Evolutionary conservation across 2,329 filamentous ascomycete genomes (phyloP).

Genomic region (Neopestalotiopsis sp.): DNA sequence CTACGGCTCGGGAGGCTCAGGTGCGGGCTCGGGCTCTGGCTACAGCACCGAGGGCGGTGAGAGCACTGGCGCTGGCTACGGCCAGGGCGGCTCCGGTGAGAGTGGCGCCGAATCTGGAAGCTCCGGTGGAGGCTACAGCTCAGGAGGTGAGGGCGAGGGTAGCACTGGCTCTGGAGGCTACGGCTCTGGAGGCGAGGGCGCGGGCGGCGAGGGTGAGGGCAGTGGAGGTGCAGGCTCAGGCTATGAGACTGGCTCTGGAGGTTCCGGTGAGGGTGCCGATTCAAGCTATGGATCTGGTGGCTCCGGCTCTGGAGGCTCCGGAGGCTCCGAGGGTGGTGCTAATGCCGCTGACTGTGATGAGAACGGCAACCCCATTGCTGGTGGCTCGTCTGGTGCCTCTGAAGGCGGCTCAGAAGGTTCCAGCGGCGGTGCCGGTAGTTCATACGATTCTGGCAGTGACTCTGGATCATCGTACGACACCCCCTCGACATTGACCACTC

Average conservation of each 20-base stretch:
- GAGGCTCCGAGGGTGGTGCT: background rate
- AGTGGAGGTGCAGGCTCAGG: background rate
- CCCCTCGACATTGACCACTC: conserved; percentile 5
- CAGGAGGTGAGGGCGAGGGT: too few relatives aligned
- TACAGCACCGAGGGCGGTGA: background rate
- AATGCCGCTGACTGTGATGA: background rate
- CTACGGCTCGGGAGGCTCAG: background rate
- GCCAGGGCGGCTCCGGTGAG: background rate
- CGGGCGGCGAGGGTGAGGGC: too few relatives aligned
- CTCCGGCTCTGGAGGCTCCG: background rate
- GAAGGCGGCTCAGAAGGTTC: background rate
- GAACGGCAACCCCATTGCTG: background rate
- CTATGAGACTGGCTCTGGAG: background rate
- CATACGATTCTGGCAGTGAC: background rate
- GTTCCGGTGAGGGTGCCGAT: background rate
- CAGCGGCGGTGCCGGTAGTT: background rate
- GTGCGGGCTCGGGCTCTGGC: background rate
- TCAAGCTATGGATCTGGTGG: background rate
- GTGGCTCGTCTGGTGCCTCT: background rate
- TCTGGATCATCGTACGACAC: conserved; percentile 1
- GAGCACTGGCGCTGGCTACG: background rate
- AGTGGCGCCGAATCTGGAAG: background rate
- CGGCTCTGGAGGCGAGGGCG: too few relatives aligned
- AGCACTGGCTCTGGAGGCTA: too few relatives aligned
- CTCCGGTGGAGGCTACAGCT: too few relatives aligned